phyloP scores from a whole-genome alignment of 1,139 yeast species.

The Diutina catenulata region DNA sequence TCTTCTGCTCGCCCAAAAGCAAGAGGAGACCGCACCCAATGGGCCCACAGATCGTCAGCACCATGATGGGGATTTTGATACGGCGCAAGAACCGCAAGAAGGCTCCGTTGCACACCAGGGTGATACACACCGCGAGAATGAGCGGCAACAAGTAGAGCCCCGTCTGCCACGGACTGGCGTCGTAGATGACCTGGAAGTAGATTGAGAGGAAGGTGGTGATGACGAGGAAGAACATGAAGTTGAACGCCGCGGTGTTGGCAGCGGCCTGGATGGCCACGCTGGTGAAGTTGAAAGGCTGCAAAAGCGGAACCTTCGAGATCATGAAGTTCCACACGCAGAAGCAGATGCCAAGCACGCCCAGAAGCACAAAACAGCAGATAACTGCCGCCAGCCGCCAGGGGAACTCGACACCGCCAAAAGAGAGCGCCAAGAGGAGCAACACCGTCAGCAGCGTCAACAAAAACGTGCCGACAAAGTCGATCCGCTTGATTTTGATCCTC shows the following conservation, averaged over 20 bases:
- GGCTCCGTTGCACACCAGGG: slow-evolving; percentile 36
- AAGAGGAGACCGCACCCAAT: slow-evolving; percentile 43
- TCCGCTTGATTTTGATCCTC: slow-evolving; percentile 23
- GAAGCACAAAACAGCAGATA: slow-evolving; percentile 40
- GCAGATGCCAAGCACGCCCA: slow-evolving; percentile 29
- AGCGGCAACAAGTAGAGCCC: slow-evolving; percentile 48
- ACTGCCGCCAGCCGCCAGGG: slow-evolving; percentile 47
- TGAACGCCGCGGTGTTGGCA: slow-evolving; percentile 22
- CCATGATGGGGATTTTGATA: slow-evolving; percentile 35
- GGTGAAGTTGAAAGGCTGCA: slow-evolving; percentile 12
- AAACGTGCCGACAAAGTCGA: slow-evolving; percentile 39
- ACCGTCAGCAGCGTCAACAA: slow-evolving; percentile 30
- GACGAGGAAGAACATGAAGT: slow-evolving; percentile 35
- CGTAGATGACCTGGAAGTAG: slow-evolving; percentile 43
- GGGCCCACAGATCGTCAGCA: slow-evolving; percentile 31
- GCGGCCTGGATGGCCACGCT: slow-evolving; percentile 23
- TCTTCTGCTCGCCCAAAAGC: slow-evolving; percentile 25
- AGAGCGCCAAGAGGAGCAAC: slow-evolving; percentile 34
- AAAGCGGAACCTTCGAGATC: slow-evolving; percentile 32
- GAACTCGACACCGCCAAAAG: slow-evolving; percentile 38
- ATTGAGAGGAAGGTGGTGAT: slow-evolving; percentile 34
- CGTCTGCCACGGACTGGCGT: slow-evolving; percentile 40
- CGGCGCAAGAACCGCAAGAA: slow-evolving; percentile 32
- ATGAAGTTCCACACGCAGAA: slow-evolving; percentile 40
- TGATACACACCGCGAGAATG: slow-evolving; percentile 38